Evolutionary conservation across 208 protist genomes (phyloP).

Genomic region (Wallacemonas collosoma): DNA sequence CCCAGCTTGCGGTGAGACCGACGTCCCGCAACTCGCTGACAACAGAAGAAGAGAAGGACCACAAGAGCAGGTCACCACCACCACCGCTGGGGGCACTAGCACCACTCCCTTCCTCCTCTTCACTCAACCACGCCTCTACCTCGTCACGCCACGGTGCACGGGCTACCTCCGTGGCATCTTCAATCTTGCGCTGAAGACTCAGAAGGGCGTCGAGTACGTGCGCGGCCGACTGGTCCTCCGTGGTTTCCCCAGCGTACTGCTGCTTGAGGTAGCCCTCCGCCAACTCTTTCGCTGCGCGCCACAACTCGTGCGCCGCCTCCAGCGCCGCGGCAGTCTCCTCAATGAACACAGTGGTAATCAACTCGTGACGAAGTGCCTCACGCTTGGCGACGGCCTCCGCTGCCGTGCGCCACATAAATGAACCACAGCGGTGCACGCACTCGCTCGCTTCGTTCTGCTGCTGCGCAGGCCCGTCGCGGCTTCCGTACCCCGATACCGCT

Average conservation of each 20-base stretch:
- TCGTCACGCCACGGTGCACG: conserved; percentile 38
- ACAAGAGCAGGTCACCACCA: background rate
- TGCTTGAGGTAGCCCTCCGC: conserved; percentile 64
- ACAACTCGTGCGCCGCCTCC: conserved; percentile 50
- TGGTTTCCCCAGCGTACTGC: conserved; percentile 26
- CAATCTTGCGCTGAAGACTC: conserved; percentile 52
- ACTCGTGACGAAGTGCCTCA: conserved; percentile 40
- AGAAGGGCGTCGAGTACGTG: conserved; percentile 66
- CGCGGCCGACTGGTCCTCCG: conserved; percentile 24
- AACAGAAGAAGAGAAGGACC: conserved; percentile 9
- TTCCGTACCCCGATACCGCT: too few relatives aligned
- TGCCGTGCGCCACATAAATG: conserved; percentile 43
- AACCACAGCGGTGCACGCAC: conserved; percentile 24
- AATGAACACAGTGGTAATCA: conserved; percentile 60
- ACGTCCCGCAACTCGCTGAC: conserved; percentile 46
- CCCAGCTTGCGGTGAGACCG: conserved; percentile 61
- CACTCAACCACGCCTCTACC: conserved; percentile 31
- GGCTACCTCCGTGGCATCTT: conserved; percentile 31
- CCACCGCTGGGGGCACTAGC: background rate
- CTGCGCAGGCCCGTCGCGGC: background rate
- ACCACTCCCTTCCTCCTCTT: background rate
- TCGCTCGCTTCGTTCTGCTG: background rate
- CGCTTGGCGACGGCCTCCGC: conserved; percentile 48
- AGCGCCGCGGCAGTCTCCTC: conserved; percentile 40
- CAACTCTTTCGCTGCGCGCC: conserved; percentile 57